These are phyloP conservation scores for Neckera pumila DNA, from an alignment of 225 moss, liverwort and hornwort genomes.

Conservation along the genomic window DNA sequence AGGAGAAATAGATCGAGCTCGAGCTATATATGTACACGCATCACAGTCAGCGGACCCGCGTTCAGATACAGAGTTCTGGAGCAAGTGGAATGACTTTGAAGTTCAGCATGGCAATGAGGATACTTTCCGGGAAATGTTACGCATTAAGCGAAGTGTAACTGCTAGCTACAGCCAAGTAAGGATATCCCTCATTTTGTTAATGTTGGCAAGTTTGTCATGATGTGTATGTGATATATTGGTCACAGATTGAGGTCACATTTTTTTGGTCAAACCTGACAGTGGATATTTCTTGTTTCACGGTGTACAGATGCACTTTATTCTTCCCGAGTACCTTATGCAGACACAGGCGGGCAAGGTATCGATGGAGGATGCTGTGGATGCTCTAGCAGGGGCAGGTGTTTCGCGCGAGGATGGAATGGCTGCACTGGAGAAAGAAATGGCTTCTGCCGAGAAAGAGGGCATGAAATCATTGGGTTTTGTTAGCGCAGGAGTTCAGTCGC, in stretches of 20 bases:
- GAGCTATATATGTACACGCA: slow-evolving; percentile 84
- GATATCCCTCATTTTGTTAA: background rate
- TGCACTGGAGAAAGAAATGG: slow-evolving; percentile 82
- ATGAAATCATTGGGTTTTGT: slow-evolving; percentile 88
- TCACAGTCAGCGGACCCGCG: slow-evolving; percentile 96
- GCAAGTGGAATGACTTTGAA: slow-evolving; percentile 98
- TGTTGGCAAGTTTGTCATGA: background rate
- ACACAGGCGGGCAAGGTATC: slow-evolving; percentile 63
- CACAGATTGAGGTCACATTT: background rate
- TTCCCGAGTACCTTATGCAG: slow-evolving; percentile 97
- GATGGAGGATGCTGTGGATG: slow-evolving; percentile 91
- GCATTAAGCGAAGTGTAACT: slow-evolving; percentile 93
- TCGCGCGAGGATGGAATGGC: slow-evolving; percentile 94
- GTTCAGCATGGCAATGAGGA: slow-evolving; percentile 98
- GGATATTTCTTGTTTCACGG: background rate
- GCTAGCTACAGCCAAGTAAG: slow-evolving; percentile 96
- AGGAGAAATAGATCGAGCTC: slow-evolving; percentile 92
- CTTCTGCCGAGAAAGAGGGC: slow-evolving; percentile 54
- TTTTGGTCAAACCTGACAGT: background rate
- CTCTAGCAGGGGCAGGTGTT: slow-evolving; percentile 75
- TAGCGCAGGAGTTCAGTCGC: slow-evolving; percentile 66
- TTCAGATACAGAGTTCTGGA: slow-evolving; percentile 96
- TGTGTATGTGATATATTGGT: background rate
- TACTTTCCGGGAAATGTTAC: slow-evolving; percentile 93
- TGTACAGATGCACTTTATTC: slow-evolving; percentile 92